Evolutionary conservation across 177 flowering plant species (phyloP), one percentile per base, ranked within the genome.

Genomic region (Vitis hybrid): DNA sequence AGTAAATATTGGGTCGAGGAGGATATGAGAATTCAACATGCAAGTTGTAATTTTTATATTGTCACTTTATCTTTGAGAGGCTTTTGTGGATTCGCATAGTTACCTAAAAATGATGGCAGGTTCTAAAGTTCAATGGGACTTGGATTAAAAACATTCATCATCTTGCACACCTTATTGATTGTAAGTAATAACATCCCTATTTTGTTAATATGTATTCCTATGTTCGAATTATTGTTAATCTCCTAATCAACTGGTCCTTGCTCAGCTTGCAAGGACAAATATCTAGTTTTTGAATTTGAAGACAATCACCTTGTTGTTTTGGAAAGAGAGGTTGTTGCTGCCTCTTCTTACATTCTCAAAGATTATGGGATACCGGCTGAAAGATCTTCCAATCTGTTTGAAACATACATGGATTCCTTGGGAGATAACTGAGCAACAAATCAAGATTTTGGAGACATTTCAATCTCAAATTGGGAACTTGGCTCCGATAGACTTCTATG

Each of bases 21-120:
- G 68, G 94, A 90, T 77, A 89, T 95, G 96, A 77, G 89, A 82
- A 91, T 90, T 74, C 96, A 89, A 76, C 98, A 94, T 91, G 98
- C 79, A 83, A 74, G 88, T 72, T 23, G 56, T 39, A 39, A 39
- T 39, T 39, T 39, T 0, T 39, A 39, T 7, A 5, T 39, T 39
- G 45, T 0, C 8, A 7, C 8, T 5, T 39, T 1, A 39, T 39
- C 45, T 56, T n/a, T 51, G 1, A 32, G 13, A 26, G 49, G 15
- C 10, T 11, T 14, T 48, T 65, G 34, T 39, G 7, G 45, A 1
- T 39, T 39, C 7, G 2, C 2, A 6, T 39, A 39, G 6, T 39
- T 39, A 39, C 45, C 45, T 39, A 26, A 7, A 39, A 39, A 39
- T 4, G 6, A 7, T 72, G 21, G 66, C 94, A 95, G 98, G 93